Evolutionary conservation across 2,329 filamentous ascomycete species (phyloP).

Genomic region (Didymella glomerata): DNA sequence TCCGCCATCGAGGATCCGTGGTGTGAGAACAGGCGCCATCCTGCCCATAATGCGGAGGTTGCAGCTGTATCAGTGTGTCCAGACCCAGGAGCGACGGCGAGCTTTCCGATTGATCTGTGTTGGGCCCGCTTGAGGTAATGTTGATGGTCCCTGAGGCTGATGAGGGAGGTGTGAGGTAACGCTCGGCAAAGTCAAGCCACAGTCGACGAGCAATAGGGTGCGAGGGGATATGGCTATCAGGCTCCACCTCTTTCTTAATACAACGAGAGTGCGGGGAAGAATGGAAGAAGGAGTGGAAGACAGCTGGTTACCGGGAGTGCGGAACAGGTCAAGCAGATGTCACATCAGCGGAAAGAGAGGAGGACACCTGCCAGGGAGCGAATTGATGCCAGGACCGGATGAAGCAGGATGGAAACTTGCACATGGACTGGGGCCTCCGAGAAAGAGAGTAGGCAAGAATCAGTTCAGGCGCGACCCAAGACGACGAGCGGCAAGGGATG

Average conservation of each 20-base stretch:
- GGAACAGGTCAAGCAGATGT: constrained; percentile 38
- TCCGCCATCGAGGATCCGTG: constrained; percentile 42
- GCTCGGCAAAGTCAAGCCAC: constrained; percentile 10
- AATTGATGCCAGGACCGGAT: constrained; percentile 33
- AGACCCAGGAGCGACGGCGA: neutral
- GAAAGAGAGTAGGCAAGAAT: constrained; percentile 34
- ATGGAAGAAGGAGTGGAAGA: constrained; percentile 31
- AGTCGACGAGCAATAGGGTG: constrained; percentile 16
- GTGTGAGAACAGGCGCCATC: constrained; percentile 42
- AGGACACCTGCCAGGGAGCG: constrained; percentile 32
- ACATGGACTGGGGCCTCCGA: constrained; percentile 31
- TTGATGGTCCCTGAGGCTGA: constrained; percentile 2
- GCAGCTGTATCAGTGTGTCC: neutral
- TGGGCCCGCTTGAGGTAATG: neutral
- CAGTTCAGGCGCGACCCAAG: constrained; percentile 38
- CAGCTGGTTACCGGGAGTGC: constrained; percentile 31
- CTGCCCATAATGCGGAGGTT: constrained; percentile 37
- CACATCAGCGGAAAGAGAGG: constrained; percentile 41
- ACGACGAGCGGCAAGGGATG: constrained; percentile 43
- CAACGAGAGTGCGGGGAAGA: constrained; percentile 36
- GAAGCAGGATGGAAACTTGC: constrained; percentile 32
- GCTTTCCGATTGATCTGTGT: constrained; percentile 1
- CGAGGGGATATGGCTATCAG: constrained; percentile 31
- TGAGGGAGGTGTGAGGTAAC: neutral
- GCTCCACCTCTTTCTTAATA: constrained; percentile 37